Evolutionary conservation across 768 basidiomycete genomes (phyloP).

Genomic region (Leccinum longicurvipes): DNA sequence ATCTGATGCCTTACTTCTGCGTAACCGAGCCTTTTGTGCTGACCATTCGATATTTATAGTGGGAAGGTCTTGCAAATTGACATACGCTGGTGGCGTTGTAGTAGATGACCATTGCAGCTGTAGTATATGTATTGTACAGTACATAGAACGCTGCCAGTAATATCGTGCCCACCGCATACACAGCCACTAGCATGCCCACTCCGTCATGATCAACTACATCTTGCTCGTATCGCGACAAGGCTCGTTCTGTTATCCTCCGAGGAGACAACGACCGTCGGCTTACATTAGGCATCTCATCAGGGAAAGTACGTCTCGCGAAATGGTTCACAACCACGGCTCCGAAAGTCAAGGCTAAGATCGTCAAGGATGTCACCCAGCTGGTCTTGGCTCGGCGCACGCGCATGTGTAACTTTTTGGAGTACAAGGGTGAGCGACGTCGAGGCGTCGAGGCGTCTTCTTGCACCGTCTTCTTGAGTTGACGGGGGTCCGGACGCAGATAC

Average conservation of each 20-base stretch:
- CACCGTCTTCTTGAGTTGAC: constrained; percentile 25
- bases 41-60: constrained; percentile 2
- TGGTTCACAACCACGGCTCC: constrained; percentile 88
- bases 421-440: constrained; percentile 65
- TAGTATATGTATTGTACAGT: not conserved
- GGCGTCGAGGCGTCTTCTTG: not conserved
- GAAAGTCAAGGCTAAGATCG: constrained; percentile 84
- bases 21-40: not conserved
- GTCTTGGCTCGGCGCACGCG: constrained; percentile 82
- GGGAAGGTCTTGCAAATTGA: no score
- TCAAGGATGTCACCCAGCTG: constrained; percentile 93
- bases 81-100: not conserved
- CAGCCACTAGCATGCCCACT: constrained; percentile 23
- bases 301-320: constrained; percentile 92
- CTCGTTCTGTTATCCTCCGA: constrained; percentile 25
- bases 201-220: constrained; percentile 83
- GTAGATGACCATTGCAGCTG: not conserved
- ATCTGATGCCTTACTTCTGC: constrained; percentile 57
- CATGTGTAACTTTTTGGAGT: constrained; percentile 97
- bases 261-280: constrained; percentile 5
- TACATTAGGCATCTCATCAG: constrained; percentile 37
- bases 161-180: constrained; percentile 7
- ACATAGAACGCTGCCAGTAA: not conserved
- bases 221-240: constrained; percentile 94
- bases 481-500: constrained; percentile 43